Evolutionary conservation across 345 rosid genomes (phyloP).

Genomic region (Sisymbrium altissimum): DNA sequence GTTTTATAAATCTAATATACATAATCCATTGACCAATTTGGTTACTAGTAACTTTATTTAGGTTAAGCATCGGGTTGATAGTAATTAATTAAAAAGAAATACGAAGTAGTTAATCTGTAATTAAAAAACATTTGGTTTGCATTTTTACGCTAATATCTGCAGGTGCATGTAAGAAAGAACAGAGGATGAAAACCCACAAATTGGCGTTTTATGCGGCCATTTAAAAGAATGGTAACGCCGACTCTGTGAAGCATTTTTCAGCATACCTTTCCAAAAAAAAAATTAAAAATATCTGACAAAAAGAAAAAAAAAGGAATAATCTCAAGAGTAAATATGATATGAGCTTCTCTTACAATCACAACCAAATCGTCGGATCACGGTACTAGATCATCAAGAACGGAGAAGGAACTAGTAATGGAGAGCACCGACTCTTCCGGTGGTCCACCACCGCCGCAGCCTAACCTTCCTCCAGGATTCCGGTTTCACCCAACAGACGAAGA

Average conservation of each 20-base stretch:
- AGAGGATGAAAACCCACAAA: slow-evolving; percentile 31
- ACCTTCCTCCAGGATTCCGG: slow-evolving; percentile 94
- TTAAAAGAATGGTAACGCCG: slow-evolving; percentile 36
- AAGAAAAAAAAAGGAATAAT: neutral
- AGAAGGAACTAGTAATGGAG: slow-evolving; percentile 45
- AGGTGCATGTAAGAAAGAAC: slow-evolving; percentile 15
- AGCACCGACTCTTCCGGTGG: slow-evolving; percentile 73
- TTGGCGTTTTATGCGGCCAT: slow-evolving; percentile 31
- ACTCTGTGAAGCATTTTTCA: slow-evolving; percentile 29
- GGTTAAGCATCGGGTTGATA: neutral
- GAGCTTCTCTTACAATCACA: slow-evolving; percentile 5
- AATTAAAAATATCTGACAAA: neutral
- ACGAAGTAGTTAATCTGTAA: neutral
- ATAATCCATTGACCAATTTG: neutral
- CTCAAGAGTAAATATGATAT: slow-evolving; percentile 2
- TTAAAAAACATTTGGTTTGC: neutral
- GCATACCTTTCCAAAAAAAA: neutral
- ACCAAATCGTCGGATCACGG: slow-evolving; percentile 27
- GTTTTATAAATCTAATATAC: neutral
- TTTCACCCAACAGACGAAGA: slow-evolving; percentile 99
- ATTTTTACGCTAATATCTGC: neutral
- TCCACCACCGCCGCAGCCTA: slow-evolving; percentile 49
- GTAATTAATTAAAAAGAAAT: neutral
- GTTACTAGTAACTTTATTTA: neutral
- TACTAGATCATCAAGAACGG: slow-evolving; percentile 1